A percentile compares a stretch with the other conserved stretches of the same genome.
Conservation (phyloP, 2,329 filamentous ascomycete genomes). For the Xylariaceae sp. region DNA sequence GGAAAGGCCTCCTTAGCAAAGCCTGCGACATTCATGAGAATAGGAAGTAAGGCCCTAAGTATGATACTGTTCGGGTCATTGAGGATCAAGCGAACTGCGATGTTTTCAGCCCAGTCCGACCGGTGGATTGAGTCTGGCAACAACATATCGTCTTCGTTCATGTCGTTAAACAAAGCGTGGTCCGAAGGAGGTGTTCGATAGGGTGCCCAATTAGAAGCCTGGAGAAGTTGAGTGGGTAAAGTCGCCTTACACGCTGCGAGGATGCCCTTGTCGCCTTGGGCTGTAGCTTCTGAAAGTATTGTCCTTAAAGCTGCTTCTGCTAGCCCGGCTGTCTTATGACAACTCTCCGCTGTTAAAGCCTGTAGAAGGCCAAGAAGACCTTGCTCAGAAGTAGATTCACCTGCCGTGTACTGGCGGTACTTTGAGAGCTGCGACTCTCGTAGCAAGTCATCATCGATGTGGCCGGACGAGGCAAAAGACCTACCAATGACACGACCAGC, state of each 20-base stretch:
- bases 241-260: constrained; percentile 47
- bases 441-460: constrained; percentile 55
- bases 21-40: constrained; percentile 60
- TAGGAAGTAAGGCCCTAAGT: constrained; percentile 60
- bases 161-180: constrained; percentile 25
- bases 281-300: constrained; percentile 50
- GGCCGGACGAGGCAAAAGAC: constrained; percentile 72
- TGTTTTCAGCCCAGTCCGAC: constrained; percentile 53
- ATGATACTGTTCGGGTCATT: constrained; percentile 60
- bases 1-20: constrained; percentile 74
- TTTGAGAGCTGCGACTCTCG: constrained; percentile 53
- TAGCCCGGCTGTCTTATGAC: constrained; percentile 51
- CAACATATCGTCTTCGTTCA: constrained; percentile 33
- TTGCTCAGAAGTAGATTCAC: constrained; percentile 54
- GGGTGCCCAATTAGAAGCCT: constrained; percentile 52
- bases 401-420: constrained; percentile 44
- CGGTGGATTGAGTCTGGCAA: constrained; percentile 39
- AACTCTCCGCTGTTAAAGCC: constrained; percentile 54
- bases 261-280: constrained; percentile 44
- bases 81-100: constrained; percentile 58
- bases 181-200: constrained; percentile 55
- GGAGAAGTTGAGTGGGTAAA: constrained; percentile 47
- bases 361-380: constrained; percentile 58
- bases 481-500: constrained; percentile 78
- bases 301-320: constrained; percentile 56